Conservation (phyloP, 345 rosid species). For the Gossypioides kirkii region DNA sequence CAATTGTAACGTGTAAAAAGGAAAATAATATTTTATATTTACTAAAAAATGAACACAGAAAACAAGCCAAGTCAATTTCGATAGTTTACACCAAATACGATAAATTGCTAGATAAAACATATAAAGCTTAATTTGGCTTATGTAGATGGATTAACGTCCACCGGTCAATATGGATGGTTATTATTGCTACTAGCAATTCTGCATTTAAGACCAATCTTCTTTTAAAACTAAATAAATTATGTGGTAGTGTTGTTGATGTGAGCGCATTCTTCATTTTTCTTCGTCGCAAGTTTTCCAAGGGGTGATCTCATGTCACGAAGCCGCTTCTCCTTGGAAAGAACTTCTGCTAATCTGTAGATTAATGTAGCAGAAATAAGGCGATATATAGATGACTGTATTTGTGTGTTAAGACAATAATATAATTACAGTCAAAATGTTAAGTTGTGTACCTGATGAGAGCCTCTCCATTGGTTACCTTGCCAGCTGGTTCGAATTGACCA, state of each 20-base stretch:
- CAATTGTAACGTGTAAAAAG: no score
- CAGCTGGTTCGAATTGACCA: conserved; percentile 27
- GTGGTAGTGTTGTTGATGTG: background rate
- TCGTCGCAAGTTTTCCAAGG: conserved; percentile 6
- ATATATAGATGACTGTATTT: background rate
- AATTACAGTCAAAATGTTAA: background rate
- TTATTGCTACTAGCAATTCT: background rate
- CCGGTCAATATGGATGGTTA: background rate
- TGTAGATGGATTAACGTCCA: background rate
- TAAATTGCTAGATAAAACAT: no score
- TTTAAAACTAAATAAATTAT: background rate
- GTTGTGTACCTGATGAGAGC: conserved; percentile 37
- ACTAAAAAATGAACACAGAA: no score
- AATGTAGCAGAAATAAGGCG: background rate
- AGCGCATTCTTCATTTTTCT: background rate
- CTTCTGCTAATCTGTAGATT: conserved; percentile 47
- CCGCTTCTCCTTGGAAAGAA: conserved; percentile 53
- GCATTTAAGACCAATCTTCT: background rate
- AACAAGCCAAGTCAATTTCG: no score
- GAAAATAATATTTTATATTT: no score
- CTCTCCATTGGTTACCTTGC: conserved; percentile 32
- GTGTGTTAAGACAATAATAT: no score
- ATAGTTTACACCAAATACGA: no score
- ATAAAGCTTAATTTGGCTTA: background rate
- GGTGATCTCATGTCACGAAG: conserved; percentile 41